Base-by-base conservation (phyloP, 495 filamentous ascomycete species). In the Podospora pseudopauciseta region DNA sequence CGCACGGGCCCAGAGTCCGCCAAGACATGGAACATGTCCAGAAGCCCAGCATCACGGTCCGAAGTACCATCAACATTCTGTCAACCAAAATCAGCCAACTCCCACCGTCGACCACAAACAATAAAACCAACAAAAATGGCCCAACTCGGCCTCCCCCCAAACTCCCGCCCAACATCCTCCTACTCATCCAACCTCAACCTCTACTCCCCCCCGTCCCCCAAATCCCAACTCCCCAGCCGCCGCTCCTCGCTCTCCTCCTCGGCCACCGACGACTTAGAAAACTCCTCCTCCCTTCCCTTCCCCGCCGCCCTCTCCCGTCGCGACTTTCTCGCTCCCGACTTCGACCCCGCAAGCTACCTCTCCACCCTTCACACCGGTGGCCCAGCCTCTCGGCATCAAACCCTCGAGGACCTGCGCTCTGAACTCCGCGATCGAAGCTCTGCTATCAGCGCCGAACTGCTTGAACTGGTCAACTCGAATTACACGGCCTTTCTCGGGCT, bases 401-500 rank as follows among this genome's bases (percentile, higher is more conserved):
- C 92, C 2, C 91, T 99, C 60, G 94, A 97, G 77, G 96, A 99
- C 77, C 83, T 99, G 19, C 91, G 94, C 18, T 77, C 88, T 30
- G 96, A 99, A 71, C 83, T 99, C 4, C 88, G 93, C 18, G 83
- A 90, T 58, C 85, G 95, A 27, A 88, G 87, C 66, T 86, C 90
- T 69, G 82, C 88, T 19, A 86, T 98, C 61, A 89, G 86, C 68
- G 88, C 89, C 65, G 94, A 99, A 76, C 82, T 99, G 9, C 83
- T 98, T 4, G 94, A 97, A 76, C 86, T 98, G 1, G 94, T 99
- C 68, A 98, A 98, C 75, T 84, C 90, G 34, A 94, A 98, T 77
- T 97, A 97, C 76, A 87, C 90, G 55, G 92, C 94, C 71, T 98
- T 98, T 71, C 76, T 99, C 2, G 88, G 87, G 5, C 79, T 99